Base-by-base conservation (phyloP, 2,329 filamentous ascomycete species). In the Aspergillus novofumigatus region DNA sequence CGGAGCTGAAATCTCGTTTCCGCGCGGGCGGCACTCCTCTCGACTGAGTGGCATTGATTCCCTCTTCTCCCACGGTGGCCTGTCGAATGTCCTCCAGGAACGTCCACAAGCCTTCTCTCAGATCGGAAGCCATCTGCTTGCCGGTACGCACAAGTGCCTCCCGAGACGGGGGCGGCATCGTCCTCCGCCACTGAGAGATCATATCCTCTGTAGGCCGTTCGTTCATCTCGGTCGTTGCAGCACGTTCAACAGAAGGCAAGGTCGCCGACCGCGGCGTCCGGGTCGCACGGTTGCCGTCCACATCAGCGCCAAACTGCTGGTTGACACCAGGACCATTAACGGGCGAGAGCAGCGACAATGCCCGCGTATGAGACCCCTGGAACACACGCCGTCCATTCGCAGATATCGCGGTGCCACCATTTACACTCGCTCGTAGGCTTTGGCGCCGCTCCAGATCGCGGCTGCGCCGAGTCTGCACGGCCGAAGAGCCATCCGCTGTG, bases 41-140 rank as follows among this genome's bases (percentile, higher is more conserved):
- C 59, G 74, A 69, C 59, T 75, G 72, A 35, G 76, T 77, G 45
- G 85, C 87, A 59, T 81, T 86, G 61, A 91, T 85, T 17, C 87
- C 90, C 77, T 99, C 94, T 54, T 99, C 94, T 25, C 94, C 94
- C 6, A 99, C 92, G 0, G 94, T 96, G 14, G 93, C 95, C 75
- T 97, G 94, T 63, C 92, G 84, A 50, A 99, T 86, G 70, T 99
- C 94, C 72, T 97, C 94, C 58, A 96, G 86, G 74, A 99, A 99
- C 1, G 91, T 96, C 86, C 90, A 92, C 51, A 99, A 78, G 1
- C 94, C 93, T 52, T 94, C 86, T 71, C 88, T 91, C 73, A 99
- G 86, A 74, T 97, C 94, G 58, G 90, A 89, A 17, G 92, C 90
- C 74, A 96, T 87, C 72, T 94, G 90, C 70, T 92, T 92, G 58